These are phyloP conservation scores for Hura crepitans DNA, from an alignment of 441 rosid species.

Conservation along the genomic window DNA sequence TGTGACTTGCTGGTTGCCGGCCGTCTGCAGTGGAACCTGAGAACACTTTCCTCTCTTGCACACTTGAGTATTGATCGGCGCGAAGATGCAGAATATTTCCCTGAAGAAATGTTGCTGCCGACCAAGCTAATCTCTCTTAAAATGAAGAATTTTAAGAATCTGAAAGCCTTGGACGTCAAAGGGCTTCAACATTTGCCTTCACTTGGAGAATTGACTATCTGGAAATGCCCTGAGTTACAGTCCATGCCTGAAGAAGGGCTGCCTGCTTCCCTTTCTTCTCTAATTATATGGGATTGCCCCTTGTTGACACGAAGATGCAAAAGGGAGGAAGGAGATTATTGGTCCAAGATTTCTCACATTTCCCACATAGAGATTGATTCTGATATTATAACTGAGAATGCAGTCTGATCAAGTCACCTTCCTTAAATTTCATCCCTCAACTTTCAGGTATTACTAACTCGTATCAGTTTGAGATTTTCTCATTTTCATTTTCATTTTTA, in stretches of 20 bases:
- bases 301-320: slow-evolving; percentile 20
- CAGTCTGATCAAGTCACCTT: neutral
- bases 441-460: neutral
- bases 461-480: neutral
- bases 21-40: slow-evolving; percentile 11
- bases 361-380: neutral
- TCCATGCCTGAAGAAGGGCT: slow-evolving; percentile 16
- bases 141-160: neutral
- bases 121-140: neutral
- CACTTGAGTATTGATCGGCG: neutral
- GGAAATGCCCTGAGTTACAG: slow-evolving; percentile 5
- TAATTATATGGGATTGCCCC: slow-evolving; percentile 17
- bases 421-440: neutral
- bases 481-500: neutral
- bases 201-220: slow-evolving; percentile 20
- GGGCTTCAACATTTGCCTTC: slow-evolving; percentile 14
- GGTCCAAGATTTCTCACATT: slow-evolving; percentile 9
- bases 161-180: slow-evolving; percentile 3
- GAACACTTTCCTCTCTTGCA: slow-evolving; percentile 17
- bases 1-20: neutral
- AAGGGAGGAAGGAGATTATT: slow-evolving; percentile 22
- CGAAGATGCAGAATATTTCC: slow-evolving; percentile 12
- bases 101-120: slow-evolving; percentile 15
- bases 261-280: slow-evolving; percentile 10
- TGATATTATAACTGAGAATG: neutral